A percentile compares a stretch with the other conserved stretches of the same genome.
Evolutionary conservation across 805 yeast species (phyloP).

Genomic region (Lipomyces yamadae): DNA sequence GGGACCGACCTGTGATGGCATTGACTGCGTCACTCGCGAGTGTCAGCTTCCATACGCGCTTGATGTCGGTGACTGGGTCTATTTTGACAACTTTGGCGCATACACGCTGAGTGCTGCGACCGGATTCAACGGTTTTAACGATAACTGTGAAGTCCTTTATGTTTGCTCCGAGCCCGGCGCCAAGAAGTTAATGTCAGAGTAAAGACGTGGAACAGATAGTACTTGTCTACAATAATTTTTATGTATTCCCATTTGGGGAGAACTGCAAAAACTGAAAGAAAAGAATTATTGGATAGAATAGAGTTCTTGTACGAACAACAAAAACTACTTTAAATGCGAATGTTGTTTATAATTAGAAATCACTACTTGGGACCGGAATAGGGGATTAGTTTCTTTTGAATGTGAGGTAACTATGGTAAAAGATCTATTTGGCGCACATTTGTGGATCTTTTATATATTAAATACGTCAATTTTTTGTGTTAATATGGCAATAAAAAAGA

Average conservation of each 20-base stretch:
- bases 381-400: neutral
- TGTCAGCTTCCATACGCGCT: constrained; percentile 63
- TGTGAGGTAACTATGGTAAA: neutral
- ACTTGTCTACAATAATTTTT: no score
- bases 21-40: constrained; percentile 73
- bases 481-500: neutral
- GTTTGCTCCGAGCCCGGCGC: constrained; percentile 54
- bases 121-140: constrained; percentile 84
- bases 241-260: no score
- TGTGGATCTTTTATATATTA: neutral
- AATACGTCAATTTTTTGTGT: neutral
- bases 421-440: neutral
- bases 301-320: neutral
- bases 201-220: neutral
- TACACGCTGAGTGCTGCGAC: constrained; percentile 94
- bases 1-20: constrained; percentile 99
- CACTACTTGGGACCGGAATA: neutral
- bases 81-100: constrained; percentile 83
- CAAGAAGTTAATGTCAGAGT: constrained; percentile 19
- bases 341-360: neutral
- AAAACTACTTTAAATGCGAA: no score
- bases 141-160: constrained; percentile 61
- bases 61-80: constrained; percentile 89
- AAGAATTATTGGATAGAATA: neutral
- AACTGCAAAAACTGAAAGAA: neutral